Evolutionary conservation across 2,329 filamentous ascomycete genomes (phyloP).

Genomic region (Epicoccum nigrum): DNA sequence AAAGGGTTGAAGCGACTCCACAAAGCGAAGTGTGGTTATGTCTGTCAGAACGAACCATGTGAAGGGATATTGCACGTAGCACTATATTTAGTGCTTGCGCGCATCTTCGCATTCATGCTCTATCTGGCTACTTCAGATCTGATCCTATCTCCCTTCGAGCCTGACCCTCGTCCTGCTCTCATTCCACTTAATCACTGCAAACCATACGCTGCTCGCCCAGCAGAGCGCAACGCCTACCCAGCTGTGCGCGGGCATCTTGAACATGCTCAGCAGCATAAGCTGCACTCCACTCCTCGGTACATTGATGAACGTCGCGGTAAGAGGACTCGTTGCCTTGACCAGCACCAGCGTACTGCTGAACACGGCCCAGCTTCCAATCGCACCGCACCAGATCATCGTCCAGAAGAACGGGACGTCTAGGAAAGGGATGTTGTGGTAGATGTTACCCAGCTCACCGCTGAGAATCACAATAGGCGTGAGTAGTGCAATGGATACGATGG

Average conservation of each 20-base stretch:
- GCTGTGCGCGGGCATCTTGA: constrained; percentile 57
- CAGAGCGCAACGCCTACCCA: constrained; percentile 60
- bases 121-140: not conserved
- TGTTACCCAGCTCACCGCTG: constrained; percentile 57
- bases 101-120: not conserved
- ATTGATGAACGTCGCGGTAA: constrained; percentile 58
- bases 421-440: constrained; percentile 60
- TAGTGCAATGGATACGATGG: constrained; percentile 56
- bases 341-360: constrained; percentile 57
- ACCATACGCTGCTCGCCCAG: constrained; percentile 59
- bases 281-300: constrained; percentile 58
- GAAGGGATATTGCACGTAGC: too few species aligned
- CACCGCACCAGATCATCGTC: constrained; percentile 59
- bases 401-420: constrained; percentile 63
- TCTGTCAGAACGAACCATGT: too few species aligned
- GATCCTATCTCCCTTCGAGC: constrained; percentile 33
- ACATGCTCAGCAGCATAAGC: constrained; percentile 54
- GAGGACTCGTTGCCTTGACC: constrained; percentile 57
- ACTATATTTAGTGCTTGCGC: too few species aligned
- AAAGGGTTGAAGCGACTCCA: too few species aligned
- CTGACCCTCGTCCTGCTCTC: constrained; percentile 42
- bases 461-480: constrained; percentile 58
- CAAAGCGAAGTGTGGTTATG: too few species aligned
- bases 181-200: constrained; percentile 50
- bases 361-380: constrained; percentile 55